Conservation (phyloP, 2,329 filamentous ascomycete genomes). For the Geosmithia flava region DNA sequence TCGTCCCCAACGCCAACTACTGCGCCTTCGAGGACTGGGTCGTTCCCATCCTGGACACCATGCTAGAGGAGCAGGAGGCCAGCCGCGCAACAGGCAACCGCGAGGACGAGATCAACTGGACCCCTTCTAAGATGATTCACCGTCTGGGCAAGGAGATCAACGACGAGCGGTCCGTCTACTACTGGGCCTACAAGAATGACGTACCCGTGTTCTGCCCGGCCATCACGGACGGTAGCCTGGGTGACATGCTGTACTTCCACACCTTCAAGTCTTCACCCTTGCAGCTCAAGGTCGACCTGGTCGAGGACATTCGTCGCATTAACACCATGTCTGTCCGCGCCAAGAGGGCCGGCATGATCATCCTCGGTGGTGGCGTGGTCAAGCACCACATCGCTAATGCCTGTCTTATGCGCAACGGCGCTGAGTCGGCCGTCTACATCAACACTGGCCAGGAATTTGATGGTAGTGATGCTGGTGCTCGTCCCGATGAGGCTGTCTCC, state of each 20-base stretch:
- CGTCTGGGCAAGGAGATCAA: conserved; percentile 90
- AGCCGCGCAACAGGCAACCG: conserved; percentile 48
- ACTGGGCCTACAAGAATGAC: conserved; percentile 95
- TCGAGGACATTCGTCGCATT: conserved; percentile 84
- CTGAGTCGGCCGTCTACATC: conserved; percentile 93
- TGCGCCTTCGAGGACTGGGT: conserved; percentile 98
- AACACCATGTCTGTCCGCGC: conserved; percentile 86
- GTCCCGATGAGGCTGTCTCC: conserved; percentile 92
- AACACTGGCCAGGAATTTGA: conserved; percentile 98
- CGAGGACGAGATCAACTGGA: conserved; percentile 72
- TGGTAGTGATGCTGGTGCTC: conserved; percentile 86
- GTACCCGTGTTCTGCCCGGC: conserved; percentile 97
- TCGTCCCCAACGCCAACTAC: conserved; percentile 93
- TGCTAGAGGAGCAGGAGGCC: conserved; percentile 88
- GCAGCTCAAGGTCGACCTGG: conserved; percentile 78
- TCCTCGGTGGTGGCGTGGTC: conserved; percentile 85
- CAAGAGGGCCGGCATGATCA: conserved; percentile 85
- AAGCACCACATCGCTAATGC: conserved; percentile 99
- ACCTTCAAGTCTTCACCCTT: conserved; percentile 79
- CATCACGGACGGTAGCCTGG: conserved; percentile 85
- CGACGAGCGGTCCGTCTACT: conserved; percentile 81
- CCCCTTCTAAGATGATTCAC: conserved; percentile 82
- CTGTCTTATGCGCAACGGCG: conserved; percentile 93
- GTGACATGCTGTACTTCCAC: conserved; percentile 98
- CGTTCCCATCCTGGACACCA: conserved; percentile 82